phyloP scores from a whole-genome alignment of 2,329 filamentous ascomycete genomes.

The Claviceps humidiphila region DNA sequence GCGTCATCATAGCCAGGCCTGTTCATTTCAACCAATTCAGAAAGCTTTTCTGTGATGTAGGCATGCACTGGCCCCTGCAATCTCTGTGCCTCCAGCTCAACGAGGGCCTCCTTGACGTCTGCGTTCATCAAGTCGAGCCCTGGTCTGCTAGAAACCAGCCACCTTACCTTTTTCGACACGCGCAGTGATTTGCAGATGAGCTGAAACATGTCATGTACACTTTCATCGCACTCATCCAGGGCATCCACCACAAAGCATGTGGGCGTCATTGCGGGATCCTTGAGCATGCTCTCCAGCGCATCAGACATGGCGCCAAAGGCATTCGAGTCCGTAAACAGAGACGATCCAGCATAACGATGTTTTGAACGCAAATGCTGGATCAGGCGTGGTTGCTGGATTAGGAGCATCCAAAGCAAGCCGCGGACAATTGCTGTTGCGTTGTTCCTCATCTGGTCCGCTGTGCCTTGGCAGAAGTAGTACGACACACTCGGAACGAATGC shows the following conservation, averaged over 20 bases:
- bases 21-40: neutral
- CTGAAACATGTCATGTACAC: constrained; percentile 19
- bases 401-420: constrained; percentile 26
- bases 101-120: constrained; percentile 18
- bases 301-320: constrained; percentile 18
- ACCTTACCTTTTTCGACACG: constrained; percentile 19
- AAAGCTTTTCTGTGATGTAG: constrained; percentile 25
- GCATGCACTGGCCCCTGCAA: constrained; percentile 21
- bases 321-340: constrained; percentile 25
- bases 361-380: constrained; percentile 22
- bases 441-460: constrained; percentile 17
- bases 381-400: constrained; percentile 15
- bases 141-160: constrained; percentile 28
- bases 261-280: constrained; percentile 18
- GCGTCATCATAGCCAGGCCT: constrained; percentile 2
- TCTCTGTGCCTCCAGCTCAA: constrained; percentile 25
- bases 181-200: constrained; percentile 19
- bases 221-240: constrained; percentile 31
- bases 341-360: constrained; percentile 19
- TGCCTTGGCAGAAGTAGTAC: constrained; percentile 30
- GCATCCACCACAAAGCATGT: constrained; percentile 32
- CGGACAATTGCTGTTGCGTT: constrained; percentile 23
- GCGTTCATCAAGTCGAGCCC: constrained; percentile 13
- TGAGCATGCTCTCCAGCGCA: constrained; percentile 28
- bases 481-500: constrained; percentile 6